Conservation (phyloP, 1,284 basidiomycete species). For the Ganoderma resinaceum region DNA sequence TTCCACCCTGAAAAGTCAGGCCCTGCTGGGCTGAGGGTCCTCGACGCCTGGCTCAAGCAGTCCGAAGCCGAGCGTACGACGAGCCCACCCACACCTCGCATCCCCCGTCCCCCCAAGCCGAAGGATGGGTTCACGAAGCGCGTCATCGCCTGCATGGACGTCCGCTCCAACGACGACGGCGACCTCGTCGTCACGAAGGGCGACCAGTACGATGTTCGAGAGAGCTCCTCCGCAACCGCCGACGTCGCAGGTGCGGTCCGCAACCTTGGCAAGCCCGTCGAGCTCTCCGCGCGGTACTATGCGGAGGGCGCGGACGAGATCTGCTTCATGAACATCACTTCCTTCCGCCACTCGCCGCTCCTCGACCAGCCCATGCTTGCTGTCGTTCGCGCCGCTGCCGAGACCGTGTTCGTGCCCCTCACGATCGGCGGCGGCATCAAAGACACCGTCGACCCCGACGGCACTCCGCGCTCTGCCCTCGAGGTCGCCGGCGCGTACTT, state of each 20-base stretch:
- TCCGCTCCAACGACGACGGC: conserved; percentile 94
- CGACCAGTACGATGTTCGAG: conserved; percentile 98
- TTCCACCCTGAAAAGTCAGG: conserved; percentile 99
- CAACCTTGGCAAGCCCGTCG: conserved; percentile 98
- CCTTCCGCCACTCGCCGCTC: conserved; percentile 95
- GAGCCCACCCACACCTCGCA: conserved; percentile 41
- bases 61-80: conserved; percentile 50
- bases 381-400: conserved; percentile 90
- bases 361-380: conserved; percentile 98
- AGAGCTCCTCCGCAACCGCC: conserved; percentile 43
- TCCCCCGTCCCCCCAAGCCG: conserved; percentile 47
- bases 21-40: conserved; percentile 83
- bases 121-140: conserved; percentile 87
- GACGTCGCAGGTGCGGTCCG: conserved; percentile 82
- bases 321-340: conserved; percentile 98
- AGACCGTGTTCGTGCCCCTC: conserved; percentile 95
- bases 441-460: conserved; percentile 95
- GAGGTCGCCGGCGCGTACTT: conserved; percentile 98
- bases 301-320: conserved; percentile 94
- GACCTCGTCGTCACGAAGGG: conserved; percentile 99
- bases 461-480: conserved; percentile 84
- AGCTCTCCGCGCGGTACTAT: conserved; percentile 90
- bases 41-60: conserved; percentile 85
- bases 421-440: conserved; percentile 99
- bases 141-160: conserved; percentile 98